phyloP scores from a whole-genome alignment of 768 basidiomycete species.

The Amanita jacksonii region DNA sequence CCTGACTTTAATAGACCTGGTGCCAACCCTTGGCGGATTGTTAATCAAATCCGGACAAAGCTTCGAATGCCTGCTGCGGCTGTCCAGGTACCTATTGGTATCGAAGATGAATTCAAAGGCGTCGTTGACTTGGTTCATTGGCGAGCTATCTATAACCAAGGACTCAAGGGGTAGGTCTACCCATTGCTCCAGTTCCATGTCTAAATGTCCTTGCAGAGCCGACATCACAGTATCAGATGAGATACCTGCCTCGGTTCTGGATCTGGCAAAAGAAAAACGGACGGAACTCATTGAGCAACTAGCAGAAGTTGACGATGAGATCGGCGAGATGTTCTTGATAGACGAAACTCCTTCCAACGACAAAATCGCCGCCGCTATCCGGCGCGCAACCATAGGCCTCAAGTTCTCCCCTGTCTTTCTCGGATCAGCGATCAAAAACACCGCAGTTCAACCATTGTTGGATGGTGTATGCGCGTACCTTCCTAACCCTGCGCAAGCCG shows the following conservation, averaged over 20 bases:
- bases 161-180: conserved; percentile 74
- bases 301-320: conserved; percentile 91
- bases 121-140: conserved; percentile 91
- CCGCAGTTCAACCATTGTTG: conserved; percentile 85
- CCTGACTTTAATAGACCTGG: too few species aligned
- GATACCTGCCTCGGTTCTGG: conserved; percentile 69
- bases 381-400: conserved; percentile 78
- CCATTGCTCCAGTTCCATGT: conserved; percentile 1
- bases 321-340: conserved; percentile 86
- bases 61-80: conserved; percentile 90
- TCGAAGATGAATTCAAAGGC: conserved; percentile 79
- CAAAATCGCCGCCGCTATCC: conserved; percentile 78
- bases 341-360: conserved; percentile 66
- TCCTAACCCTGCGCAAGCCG: conserved; percentile 75
- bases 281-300: conserved; percentile 89
- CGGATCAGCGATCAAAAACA: conserved; percentile 97
- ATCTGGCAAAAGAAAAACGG: conserved; percentile 76
- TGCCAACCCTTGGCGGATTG: conserved; percentile 93
- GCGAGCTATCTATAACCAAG: conserved; percentile 93
- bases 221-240: conserved; percentile 77
- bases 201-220: conserved; percentile 37
- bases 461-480: conserved; percentile 96
- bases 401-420: conserved; percentile 96
- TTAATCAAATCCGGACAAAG: conserved; percentile 85
- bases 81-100: conserved; percentile 92